These are phyloP conservation scores for Lophiostoma macrostomum DNA, from an alignment of 495 filamentous ascomycete genomes.

Conservation along the genomic window DNA sequence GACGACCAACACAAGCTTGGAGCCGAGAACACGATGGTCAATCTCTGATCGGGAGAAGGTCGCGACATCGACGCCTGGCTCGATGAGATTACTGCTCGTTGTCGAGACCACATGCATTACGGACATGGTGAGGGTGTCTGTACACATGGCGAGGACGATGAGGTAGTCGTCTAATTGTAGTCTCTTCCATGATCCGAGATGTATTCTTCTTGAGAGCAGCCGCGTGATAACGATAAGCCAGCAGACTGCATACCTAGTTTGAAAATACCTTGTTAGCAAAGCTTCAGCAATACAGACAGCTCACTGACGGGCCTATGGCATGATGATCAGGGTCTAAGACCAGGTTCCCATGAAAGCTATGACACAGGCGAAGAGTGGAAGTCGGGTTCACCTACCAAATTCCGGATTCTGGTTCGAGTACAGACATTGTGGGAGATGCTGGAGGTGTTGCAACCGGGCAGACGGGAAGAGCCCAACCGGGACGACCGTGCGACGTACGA, in stretches of 20 bases:
- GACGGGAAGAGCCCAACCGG: too few species aligned
- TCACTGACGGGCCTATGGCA: too few species aligned
- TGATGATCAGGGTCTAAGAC: too few species aligned
- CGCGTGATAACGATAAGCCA: constrained; percentile 42
- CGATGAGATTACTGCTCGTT: constrained; percentile 58
- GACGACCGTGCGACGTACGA: too few species aligned
- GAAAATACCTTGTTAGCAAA: too few species aligned
- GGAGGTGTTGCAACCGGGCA: too few species aligned
- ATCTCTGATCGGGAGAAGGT: constrained; percentile 56
- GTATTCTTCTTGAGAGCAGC: constrained; percentile 41
- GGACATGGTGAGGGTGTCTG: constrained; percentile 55
- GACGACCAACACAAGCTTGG: constrained; percentile 52
- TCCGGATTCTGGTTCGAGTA: too few species aligned
- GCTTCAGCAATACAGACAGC: too few species aligned
- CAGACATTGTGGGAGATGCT: too few species aligned
- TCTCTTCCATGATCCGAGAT: constrained; percentile 45
- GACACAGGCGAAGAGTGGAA: too few species aligned
- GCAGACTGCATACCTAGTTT: constrained; percentile 48
- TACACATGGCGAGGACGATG: constrained; percentile 53
- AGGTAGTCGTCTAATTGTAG: constrained; percentile 59
- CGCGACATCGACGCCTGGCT: constrained; percentile 51
- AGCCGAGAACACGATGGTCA: constrained; percentile 49
- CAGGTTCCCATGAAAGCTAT: too few species aligned
- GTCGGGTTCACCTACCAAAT: too few species aligned
- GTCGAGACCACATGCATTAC: constrained; percentile 56